These are phyloP conservation scores for Cladophialophora psammophila DNA, from an alignment of 2,329 filamentous ascomycete genomes.

Conservation along the genomic window DNA sequence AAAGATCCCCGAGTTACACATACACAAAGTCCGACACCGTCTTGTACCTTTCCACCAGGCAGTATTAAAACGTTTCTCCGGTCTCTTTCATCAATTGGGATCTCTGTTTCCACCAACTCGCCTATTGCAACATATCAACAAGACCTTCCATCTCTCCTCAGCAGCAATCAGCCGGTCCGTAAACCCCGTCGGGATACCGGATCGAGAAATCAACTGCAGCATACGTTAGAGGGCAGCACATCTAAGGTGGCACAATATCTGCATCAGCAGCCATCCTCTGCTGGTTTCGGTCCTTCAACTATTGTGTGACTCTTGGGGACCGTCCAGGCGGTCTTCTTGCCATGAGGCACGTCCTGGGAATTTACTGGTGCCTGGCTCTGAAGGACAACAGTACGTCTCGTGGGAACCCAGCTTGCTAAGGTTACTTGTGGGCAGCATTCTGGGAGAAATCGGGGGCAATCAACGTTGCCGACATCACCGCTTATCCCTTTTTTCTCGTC, in stretches of 20 bases:
- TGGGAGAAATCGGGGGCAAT: not conserved
- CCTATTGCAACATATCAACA: not conserved
- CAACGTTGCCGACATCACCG: not conserved
- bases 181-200: not conserved
- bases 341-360: constrained; percentile 20
- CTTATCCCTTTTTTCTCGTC: not conserved
- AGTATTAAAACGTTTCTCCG: not conserved
- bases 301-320: constrained; percentile 6
- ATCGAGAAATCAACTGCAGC: not conserved
- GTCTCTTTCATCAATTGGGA: not conserved
- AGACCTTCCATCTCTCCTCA: not conserved
- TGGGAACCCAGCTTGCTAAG: not conserved
- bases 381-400: constrained; percentile 16
- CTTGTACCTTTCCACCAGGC: not conserved
- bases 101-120: not conserved
- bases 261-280: not conserved
- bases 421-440: not conserved
- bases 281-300: not conserved
- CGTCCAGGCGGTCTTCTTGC: constrained; percentile 9
- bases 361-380: constrained; percentile 18
- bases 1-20: not conserved
- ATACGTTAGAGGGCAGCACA: not conserved
- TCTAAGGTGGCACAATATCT: not conserved
- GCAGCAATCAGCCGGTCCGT: not conserved
- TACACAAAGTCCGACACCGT: not conserved